These are phyloP conservation scores for Davidsoniella eucalypti DNA, from an alignment of 2,329 filamentous ascomycete genomes.

Conservation along the genomic window DNA sequence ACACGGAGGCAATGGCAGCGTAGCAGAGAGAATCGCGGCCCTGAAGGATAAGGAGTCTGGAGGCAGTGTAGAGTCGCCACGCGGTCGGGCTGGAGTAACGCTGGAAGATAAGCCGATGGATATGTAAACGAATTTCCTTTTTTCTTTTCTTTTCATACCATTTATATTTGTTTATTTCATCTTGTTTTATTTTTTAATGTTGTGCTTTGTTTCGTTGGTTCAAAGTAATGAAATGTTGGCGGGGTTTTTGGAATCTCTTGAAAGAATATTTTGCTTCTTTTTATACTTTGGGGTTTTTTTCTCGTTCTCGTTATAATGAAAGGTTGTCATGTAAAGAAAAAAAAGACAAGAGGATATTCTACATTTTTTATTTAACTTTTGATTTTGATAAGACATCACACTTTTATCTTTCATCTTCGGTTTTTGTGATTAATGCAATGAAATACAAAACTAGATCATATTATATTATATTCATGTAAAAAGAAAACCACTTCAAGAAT, in stretches of 20 bases:
- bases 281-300: background rate
- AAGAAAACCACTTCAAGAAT: too few species aligned
- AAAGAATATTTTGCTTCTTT: conserved; percentile 12
- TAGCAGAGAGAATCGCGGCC: conserved; percentile 13
- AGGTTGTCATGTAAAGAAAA: too few species aligned
- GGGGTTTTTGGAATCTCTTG: conserved; percentile 5
- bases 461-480: too few species aligned
- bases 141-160: conserved; percentile 27
- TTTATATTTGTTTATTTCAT: background rate
- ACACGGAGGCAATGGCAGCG: conserved; percentile 13
- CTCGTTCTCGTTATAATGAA: too few species aligned
- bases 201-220: background rate
- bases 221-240: background rate
- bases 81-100: conserved; percentile 25
- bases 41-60: conserved; percentile 11
- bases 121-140: conserved; percentile 21
- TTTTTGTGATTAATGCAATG: too few species aligned
- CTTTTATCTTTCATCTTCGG: too few species aligned
- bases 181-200: background rate
- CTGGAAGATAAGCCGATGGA: conserved; percentile 38
- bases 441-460: too few species aligned
- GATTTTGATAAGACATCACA: too few species aligned
- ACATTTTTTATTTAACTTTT: too few species aligned
- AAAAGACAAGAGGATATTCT: too few species aligned
- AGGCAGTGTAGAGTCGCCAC: background rate